Conservation (phyloP, 306 rosid genomes). For the Cucumis sativus region DNA sequence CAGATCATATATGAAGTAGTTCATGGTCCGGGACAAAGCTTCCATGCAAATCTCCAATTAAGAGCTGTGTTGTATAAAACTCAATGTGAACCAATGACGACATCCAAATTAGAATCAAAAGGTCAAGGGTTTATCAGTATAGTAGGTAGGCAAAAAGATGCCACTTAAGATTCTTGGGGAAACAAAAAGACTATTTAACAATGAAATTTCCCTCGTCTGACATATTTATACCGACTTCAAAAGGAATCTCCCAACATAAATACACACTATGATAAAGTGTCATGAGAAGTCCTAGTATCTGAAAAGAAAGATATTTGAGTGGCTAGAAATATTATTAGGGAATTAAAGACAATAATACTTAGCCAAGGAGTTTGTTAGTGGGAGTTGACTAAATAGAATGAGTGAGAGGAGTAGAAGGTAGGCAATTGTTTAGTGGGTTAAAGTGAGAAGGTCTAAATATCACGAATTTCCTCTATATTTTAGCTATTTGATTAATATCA, state of each 20-base stretch:
- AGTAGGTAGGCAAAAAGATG: neutral
- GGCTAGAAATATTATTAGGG: neutral
- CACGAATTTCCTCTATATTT: neutral
- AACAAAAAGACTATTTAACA: neutral
- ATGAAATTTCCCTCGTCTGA: neutral
- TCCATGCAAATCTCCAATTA: neutral
- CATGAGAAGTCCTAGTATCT: neutral
- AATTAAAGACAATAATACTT: neutral
- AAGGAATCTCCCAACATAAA: neutral
- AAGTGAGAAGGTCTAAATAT: neutral
- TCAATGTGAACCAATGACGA: neutral
- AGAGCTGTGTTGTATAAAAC: neutral
- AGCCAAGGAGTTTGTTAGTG: neutral
- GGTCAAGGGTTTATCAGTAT: neutral
- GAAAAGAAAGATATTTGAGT: neutral
- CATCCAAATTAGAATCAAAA: neutral
- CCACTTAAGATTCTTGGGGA: neutral
- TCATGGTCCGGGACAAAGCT: neutral
- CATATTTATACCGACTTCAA: neutral
- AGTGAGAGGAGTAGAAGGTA: neutral
- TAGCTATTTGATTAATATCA: neutral
- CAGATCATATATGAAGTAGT: neutral
- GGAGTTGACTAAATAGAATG: neutral
- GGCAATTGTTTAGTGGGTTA: neutral
- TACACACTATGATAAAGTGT: neutral